Evolutionary conservation across 2,329 filamentous ascomycete genomes (phyloP), one percentile per base, ranked within the genome.

Genomic region (Phialophora verrucosa): DNA sequence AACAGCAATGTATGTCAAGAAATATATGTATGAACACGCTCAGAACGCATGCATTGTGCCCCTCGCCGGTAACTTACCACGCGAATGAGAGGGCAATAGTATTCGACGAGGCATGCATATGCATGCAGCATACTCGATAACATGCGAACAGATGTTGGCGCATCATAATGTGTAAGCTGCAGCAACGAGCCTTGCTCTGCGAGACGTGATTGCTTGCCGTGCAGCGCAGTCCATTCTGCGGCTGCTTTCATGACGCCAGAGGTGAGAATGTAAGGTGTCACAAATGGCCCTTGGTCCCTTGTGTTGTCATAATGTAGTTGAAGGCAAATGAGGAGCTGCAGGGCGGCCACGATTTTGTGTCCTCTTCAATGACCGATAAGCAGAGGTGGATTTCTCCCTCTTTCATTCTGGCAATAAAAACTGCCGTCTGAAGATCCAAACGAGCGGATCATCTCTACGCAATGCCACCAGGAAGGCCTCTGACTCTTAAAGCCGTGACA

Each of bases 61-160:
- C n/a, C 6, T n/a, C 17, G 6, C 14, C 38, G 6, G 8, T 44
- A 20, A 44, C 38, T 44, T n/a, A 44, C 38, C 17, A 44, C 38
- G 38, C 12, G 38, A 44, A 44, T n/a, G 17, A 44, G 38, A 7
- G 14, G 2, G 38, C 38, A n/a, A 44, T 42, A 20, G 38, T 8
- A 8, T 17, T 44, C 5, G 38, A 44, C 6, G 17, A 17, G 38
- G 7, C 49, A 25, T 55, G 53, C 53, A 55, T 55, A 32, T 55
- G 53, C 53, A 53, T 53, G 49, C 49, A 53, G 27, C 49, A 53
- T 25, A 27, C 23, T 53, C 49, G 49, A 53, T 14, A 55, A 35
- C n/a, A 55, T 55, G 53, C 53, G 53, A 55, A 55, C 53, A 29
- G 14, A n/a, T 55, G 53, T 55, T 55, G 53, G 29, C 29, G 53